phyloP scores from a whole-genome alignment of 2,329 filamentous ascomycete species.

The Penicillium sclerotiorum region DNA sequence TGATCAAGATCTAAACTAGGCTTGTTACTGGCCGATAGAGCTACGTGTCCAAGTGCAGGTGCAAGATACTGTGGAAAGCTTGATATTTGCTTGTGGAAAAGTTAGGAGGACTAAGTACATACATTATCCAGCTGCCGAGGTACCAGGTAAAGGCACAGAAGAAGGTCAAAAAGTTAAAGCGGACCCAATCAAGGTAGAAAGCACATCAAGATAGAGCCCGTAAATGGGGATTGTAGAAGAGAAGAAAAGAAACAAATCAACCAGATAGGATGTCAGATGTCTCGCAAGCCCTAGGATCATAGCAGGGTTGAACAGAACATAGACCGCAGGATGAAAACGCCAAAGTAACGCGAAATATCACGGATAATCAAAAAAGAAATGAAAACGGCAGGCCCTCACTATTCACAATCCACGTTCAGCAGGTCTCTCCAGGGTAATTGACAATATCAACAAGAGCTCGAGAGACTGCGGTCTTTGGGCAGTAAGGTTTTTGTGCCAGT shows the following conservation, averaged over 20 bases:
- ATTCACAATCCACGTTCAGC: conserved; percentile 29
- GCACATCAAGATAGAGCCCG: conserved; percentile 12
- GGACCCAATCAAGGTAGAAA: conserved; percentile 10
- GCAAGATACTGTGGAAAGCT: neutral
- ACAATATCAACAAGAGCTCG: neutral
- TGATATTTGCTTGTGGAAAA: conserved; percentile 17
- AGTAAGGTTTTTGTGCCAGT: conserved; percentile 4
- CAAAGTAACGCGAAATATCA: conserved; percentile 19
- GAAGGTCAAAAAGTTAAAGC: conserved; percentile 21
- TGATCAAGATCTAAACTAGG: no score
- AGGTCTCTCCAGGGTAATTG: conserved; percentile 8
- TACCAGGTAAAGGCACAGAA: conserved; percentile 28
- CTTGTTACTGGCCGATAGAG: no score
- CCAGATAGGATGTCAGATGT: conserved; percentile 17
- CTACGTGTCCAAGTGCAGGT: no score
- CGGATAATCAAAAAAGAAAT: neutral
- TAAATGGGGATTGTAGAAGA: conserved; percentile 22
- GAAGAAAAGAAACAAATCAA: conserved; percentile 21
- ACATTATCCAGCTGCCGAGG: conserved; percentile 40
- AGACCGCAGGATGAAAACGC: conserved; percentile 35
- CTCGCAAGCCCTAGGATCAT: conserved; percentile 46
- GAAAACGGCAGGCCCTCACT: conserved; percentile 31
- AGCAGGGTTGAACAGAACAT: conserved; percentile 38
- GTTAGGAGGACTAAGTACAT: conserved; percentile 38
- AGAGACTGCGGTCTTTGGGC: neutral